phyloP scores from a whole-genome alignment of 345 rosid species.

The Limnanthes douglasii region DNA sequence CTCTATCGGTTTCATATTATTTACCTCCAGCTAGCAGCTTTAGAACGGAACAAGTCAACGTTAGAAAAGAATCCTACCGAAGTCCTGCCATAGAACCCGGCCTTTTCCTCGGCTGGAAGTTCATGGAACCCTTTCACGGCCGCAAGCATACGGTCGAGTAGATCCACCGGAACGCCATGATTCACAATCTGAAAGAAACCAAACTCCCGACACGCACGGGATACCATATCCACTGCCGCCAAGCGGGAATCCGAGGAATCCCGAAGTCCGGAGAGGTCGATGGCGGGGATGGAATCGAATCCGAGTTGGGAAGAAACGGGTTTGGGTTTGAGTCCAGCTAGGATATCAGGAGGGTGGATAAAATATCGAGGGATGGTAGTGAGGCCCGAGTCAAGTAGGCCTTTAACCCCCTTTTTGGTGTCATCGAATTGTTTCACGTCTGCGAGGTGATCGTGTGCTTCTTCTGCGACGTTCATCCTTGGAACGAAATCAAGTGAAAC shows the following conservation, averaged over 20 bases:
- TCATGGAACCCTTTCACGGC: constrained; percentile 26
- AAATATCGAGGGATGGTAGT: constrained; percentile 31
- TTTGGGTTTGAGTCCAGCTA: constrained; percentile 12
- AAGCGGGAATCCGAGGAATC: constrained; percentile 21
- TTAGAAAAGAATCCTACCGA: constrained; percentile 27
- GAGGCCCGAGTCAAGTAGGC: constrained; percentile 29
- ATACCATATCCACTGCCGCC: constrained; percentile 15
- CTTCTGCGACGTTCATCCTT: too few relatives aligned
- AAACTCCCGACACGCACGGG: constrained; percentile 16
- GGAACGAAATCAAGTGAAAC: too few relatives aligned
- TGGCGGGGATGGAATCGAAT: constrained; percentile 15
- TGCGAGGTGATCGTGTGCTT: neutral
- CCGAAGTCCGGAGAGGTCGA: constrained; percentile 24
- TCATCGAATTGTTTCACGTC: constrained; percentile 27
- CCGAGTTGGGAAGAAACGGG: neutral
- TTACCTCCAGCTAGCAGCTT: constrained; percentile 50
- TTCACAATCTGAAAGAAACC: constrained; percentile 42
- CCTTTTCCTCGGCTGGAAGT: constrained; percentile 23
- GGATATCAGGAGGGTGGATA: constrained; percentile 24
- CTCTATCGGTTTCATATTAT: too few relatives aligned
- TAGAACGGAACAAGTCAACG: constrained; percentile 27
- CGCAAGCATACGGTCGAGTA: constrained; percentile 14
- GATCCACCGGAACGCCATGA: constrained; percentile 26
- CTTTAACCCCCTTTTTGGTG: constrained; percentile 32
- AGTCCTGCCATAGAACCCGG: constrained; percentile 17